Base-by-base conservation (phyloP, 208 protist genomes). In the Trypanosoma melophagium region DNA sequence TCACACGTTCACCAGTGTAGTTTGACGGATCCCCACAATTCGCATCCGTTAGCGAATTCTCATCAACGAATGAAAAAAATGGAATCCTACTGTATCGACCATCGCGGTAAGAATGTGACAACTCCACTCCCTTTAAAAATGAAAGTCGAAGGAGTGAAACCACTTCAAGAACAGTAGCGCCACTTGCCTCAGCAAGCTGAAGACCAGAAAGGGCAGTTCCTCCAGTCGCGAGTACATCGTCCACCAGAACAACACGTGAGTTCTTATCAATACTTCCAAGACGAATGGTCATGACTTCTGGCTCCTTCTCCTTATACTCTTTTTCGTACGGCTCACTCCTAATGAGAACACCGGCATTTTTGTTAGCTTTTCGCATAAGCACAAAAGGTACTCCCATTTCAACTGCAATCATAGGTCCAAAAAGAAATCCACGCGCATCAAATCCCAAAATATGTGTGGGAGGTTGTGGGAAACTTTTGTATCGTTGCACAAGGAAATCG, bases 141-240 rank as follows among this genome's bases (percentile, higher is more conserved):
- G 84, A 81, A 7, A 96, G 66, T 10, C 69, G 59, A 31, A 95
- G 73, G 19, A 95, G 49, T 12, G 71, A 79, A 38, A 74, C 74
- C 24, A 95, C 76, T 67, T 97, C 89, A 50, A 95, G 55, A 53
- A 85, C 79, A 38, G 44, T 72, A n/a, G 89, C 89, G 0, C 80
- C 87, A 38, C 79, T 80, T 13, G 87, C 90, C 17, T 93, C 80
- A 51, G 92, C 86, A 35, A 97, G 84, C 72, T 97, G 89, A 42
- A 97, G 59, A 2, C 92, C 92, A n/a, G 92, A 91, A 10, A 96
- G 74, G 25, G 85, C 86, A 8, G 92, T 97, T 16, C 93, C 93
- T 31, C 93, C 93, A 3, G 93, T 97, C 24, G 93, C 93, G 31
- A 97, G 69, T 1, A 97, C 88, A 72, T 97, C 93, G 75, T 97